Base-by-base conservation (phyloP, 176 grass and related monocot species). In the Bromus sterilis region DNA sequence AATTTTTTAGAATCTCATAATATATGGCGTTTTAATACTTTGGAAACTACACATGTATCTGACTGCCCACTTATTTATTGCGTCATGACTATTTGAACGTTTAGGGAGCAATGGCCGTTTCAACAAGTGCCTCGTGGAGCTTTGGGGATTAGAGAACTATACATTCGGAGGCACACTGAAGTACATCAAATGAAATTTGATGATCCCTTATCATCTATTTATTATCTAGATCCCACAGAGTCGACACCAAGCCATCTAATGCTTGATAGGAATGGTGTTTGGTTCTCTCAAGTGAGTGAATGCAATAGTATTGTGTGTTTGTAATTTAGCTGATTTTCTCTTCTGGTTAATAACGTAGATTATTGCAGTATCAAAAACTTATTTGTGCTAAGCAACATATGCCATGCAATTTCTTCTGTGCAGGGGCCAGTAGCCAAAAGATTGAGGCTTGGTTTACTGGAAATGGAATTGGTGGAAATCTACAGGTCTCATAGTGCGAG, bases 81-180 rank as follows among this genome's bases (percentile, higher is more conserved):
- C 6, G 18, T 69, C 11, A 28, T 69, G n/a, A 60, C 58, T 35
- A 78, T 79, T 34, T 68, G 29, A 87, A 86, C 18, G 34, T 76
- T 59, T 42, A 98, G 95, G 80, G 70, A 85, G 80, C 86, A 80
- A 69, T 98, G 92, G 92, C 87, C 95, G n/a, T 80, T 67, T 93
- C 81, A 85, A 73, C 48, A 57, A 46, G 32, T 94, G 74, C 77
- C 86, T 53, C 5, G 10, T 86, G 86, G 76, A 77, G 79, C 68
- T 70, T 79, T 60, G 3, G 84, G 91, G 42, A 78, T 93, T 49
- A 82, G 88, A 87, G 81, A 94, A 78, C 56, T 85, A n/a, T 94
- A 94, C 74, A 71, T 94, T 43, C 14, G 26, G 53, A 87, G 92
- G 55, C 80, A 91, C 55, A 82, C 81, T 81, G 86, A 89, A 76